phyloP scores from a whole-genome alignment of 208 protist genomes.

The Crithidia expoeki region DNA sequence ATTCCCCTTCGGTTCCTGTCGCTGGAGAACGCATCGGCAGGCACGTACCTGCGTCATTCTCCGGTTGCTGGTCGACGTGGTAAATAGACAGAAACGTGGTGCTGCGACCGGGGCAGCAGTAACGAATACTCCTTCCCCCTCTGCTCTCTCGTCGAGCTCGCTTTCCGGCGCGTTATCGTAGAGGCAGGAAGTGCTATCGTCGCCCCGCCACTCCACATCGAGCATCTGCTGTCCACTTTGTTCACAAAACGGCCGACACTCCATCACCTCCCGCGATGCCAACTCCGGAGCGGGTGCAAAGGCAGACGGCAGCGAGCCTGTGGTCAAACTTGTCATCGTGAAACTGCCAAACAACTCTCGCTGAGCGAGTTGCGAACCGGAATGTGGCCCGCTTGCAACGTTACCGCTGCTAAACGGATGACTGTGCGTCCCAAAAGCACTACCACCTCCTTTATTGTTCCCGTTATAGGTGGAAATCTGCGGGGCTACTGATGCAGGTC shows the following conservation, averaged over 20 bases:
- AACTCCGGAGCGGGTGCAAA: background rate
- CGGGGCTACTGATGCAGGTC: conserved; percentile 3
- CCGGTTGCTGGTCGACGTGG: background rate
- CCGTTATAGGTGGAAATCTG: background rate
- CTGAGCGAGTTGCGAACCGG: background rate
- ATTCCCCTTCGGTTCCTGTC: background rate
- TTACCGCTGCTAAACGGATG: no score
- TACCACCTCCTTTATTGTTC: background rate
- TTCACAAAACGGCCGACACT: background rate
- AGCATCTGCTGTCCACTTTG: background rate
- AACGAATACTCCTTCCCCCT: background rate
- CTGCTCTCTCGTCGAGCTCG: background rate
- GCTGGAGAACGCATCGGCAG: background rate
- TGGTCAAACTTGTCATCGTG: conserved; percentile 1
- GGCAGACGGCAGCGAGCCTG: background rate
- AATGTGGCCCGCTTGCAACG: background rate
- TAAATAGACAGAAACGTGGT: background rate
- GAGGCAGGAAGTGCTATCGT: background rate
- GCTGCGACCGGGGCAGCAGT: background rate
- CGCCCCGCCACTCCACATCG: background rate
- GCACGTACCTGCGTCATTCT: background rate
- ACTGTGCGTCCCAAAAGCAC: no score
- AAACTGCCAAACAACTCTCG: conserved; percentile 11
- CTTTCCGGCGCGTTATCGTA: background rate
- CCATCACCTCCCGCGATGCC: background rate